Evolutionary conservation across 495 filamentous ascomycete species (phyloP).

Genomic region (Lepraria neglecta): DNA sequence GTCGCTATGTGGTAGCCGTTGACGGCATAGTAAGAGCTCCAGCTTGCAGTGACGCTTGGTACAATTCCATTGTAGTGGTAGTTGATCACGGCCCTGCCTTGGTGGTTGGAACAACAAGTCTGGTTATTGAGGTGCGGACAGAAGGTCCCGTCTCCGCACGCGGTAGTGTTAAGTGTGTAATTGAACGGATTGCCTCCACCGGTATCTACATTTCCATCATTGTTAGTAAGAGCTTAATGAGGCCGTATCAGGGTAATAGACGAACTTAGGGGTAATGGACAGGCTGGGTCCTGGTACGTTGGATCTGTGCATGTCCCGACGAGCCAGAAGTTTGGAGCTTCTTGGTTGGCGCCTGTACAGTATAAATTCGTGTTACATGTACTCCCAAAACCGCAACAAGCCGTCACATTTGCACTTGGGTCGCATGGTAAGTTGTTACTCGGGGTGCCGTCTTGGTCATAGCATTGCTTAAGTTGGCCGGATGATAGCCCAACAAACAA

Average conservation of each 20-base stretch:
- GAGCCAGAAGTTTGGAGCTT: not conserved
- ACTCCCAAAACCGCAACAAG: not conserved
- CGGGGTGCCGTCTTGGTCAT: not conserved
- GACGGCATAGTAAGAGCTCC: not conserved
- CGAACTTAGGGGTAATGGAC: not conserved
- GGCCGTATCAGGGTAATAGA: not conserved
- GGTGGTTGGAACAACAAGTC: not conserved
- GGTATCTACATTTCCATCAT: not conserved
- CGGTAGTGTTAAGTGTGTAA: not conserved
- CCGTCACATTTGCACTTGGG: not conserved
- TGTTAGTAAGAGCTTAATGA: not conserved
- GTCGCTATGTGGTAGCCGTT: not conserved
- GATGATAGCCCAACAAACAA: not conserved
- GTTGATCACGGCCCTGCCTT: not conserved
- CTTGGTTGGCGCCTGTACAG: not conserved
- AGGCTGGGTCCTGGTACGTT: not conserved
- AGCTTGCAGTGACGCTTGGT: not conserved
- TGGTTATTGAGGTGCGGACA: not conserved
- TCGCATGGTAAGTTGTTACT: not conserved
- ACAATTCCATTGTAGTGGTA: not conserved
- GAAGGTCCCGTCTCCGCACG: not conserved
- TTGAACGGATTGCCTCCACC: not conserved
- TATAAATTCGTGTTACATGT: not conserved
- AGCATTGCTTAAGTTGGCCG: not conserved
- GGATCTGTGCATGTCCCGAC: not conserved